Evolutionary conservation across 768 basidiomycete genomes (phyloP), one percentile per base, ranked within the genome.

Genomic region (Suillus brevipes): DNA sequence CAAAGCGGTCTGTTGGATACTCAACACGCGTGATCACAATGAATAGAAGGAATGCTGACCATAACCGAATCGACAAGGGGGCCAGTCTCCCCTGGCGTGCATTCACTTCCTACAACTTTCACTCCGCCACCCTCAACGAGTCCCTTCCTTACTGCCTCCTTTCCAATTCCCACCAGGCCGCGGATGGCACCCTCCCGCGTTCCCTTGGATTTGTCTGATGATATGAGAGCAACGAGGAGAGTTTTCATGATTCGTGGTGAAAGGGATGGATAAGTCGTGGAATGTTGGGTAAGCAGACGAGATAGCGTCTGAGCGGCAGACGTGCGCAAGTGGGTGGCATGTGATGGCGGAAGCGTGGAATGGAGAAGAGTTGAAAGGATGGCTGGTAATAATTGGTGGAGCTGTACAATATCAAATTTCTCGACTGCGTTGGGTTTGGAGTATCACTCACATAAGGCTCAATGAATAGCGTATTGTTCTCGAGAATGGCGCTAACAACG

Each of bases 361-460:
- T 97, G 93, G 9, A 99, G 83, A 56, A 99, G 86, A 64, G 90
- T 90, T 6, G 97, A 97, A 38, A 99, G 86, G 61, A 98, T 86
- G 0, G 96, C 90, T 2, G 96, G 96, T 0, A 99, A 85, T 18
- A 99, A 84, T 89, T 99, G 97, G 72, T 99, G 97, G 6, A 99
- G 84, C 95, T 98, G 68, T 42, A 42, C 36, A 31, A n/a, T 16
- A 13, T 12, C 31, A 16, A 14, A 60, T 16, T 63, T 55, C 42
- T 49, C 62, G 36, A 49, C 55, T 4, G 18, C 6, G 42, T 59
- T 42, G 31, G 47, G 37, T 59, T n/a, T 5, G 10, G 10, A 56
- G 36, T n/a, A 12, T 28, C 36, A 83, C 93, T 73, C 72, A 97
- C 95, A 74, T 97, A 99, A 52, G 97, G 97, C 77, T 99, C 97